Evolutionary conservation across 345 rosid genomes (phyloP), one percentile per base, ranked within the genome.

Genomic region (Lepidium africanum): DNA sequence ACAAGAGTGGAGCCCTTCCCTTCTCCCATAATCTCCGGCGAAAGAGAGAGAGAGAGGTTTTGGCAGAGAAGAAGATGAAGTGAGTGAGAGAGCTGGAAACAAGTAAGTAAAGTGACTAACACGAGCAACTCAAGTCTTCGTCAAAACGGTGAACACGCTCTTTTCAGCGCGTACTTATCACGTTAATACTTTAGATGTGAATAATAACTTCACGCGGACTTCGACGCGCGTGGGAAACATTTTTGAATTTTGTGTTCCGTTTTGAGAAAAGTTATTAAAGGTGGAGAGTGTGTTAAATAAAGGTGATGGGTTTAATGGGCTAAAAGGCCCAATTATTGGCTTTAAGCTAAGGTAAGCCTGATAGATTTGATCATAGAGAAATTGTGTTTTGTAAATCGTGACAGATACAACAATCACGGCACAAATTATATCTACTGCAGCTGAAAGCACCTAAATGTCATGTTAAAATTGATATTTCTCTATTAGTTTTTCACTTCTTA

Each of bases 1-100:
- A 94, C 95, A 5, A 94, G 72, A 43, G 87, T 83, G 5, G 90
- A 89, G 52, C 88, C 91, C 68, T 80, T 85, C 21, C 81, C 84
- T 70, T 87, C 90, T 47, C 84, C 87, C 84, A 87, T 81, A 13
- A 36, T 65, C 72, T 59, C 52, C 70, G 40, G 71, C 57, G 41
- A 53, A 25, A 45, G 36, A 47, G 42, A 63, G 13, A 45, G 16
- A 39, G 47, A 15, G 16, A 40, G 48, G 4, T 11, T 15, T 38
- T 17, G 16, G 54, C 57, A 63, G 76, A 27, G 71, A 49, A 15
- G 66, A 40, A 15, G 45, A 57, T n/a, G 59, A 41, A 47, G 46
- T 32, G 47, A 36, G 42, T 11, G 47, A 3, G 52, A 30, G 40
- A 65, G 77, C 38, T 41, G 60, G 55, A 43, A 42, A 33, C 6